Base-by-base conservation (phyloP, 768 basidiomycete genomes). In the Podaxis pistillaris region DNA sequence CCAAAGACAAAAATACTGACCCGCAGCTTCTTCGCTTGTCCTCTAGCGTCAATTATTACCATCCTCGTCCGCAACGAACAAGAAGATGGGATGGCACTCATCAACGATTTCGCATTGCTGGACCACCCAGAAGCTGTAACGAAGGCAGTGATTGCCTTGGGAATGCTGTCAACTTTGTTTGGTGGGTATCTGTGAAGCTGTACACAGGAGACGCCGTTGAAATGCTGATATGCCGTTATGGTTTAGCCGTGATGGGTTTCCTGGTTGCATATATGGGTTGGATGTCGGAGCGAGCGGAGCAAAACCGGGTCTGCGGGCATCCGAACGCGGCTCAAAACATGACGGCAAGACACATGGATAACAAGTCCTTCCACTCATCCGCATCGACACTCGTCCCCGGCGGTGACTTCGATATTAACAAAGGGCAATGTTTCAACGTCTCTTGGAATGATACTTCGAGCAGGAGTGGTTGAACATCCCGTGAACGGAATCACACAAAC, bases 101-200 rank as follows among this genome's bases (percentile, higher is more conserved):
- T 60, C 22, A 47, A 44, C 12, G 63, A 64, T 22, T 64, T 64
- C 47, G 46, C 37, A 11, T 36, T 56, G 51, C 19, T 64, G 24
- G 36, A 41, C 41, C 52, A 64, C n/a, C 37, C 54, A 19, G 13
- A 17, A 17, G 36, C 37, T 8, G 44, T 56, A 33, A 55, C 46
- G 8, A 56, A 40, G 6, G 52, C 59, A n/a, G 52, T 58, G 13
- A 50, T 64, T 38, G 63, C 53, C 5, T 30, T 64, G n/a, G 54
- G 58, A 17, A 52, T 56, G 38, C 26, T 61, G n/a, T 33, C 54
- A 3, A 56, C 59, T 33, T 40, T 56, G 3, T 41, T 64, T n/a
- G 47, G 63, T 61, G 19, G 40, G 63, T 56, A 15, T 19, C 28
- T 26, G 26, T 28, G 6, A 12, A 19, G 47, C 19, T 36, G 11